Evolutionary conservation across 495 filamentous ascomycete species (phyloP).

Genomic region (Penicillium crystallinum): DNA sequence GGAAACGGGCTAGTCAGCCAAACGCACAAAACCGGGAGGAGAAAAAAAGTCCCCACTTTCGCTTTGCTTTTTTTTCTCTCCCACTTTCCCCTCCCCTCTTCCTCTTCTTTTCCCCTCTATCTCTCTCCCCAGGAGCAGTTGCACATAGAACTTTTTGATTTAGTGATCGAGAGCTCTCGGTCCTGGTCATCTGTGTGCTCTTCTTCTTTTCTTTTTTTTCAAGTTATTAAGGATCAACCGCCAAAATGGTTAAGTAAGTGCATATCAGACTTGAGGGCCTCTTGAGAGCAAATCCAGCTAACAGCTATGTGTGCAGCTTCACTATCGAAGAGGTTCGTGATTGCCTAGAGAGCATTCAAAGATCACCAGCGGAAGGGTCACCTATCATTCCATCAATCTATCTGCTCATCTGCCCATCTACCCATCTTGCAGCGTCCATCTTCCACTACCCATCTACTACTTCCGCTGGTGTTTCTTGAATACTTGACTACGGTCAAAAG

Average conservation of each 20-base stretch:
- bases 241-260: slow-evolving; percentile 99
- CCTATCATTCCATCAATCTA: too few relatives aligned
- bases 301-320: slow-evolving; percentile 63
- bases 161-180: slow-evolving; percentile 47
- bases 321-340: slow-evolving; percentile 84
- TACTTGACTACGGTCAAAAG: not conserved
- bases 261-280: slow-evolving; percentile 7
- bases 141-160: slow-evolving; percentile 41
- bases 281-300: slow-evolving; percentile 8
- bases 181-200: slow-evolving; percentile 44
- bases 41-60: slow-evolving; percentile 35
- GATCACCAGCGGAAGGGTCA: not conserved
- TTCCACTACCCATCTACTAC: not conserved
- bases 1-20: not conserved
- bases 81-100: slow-evolving; percentile 24
- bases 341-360: not conserved
- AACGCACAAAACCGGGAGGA: slow-evolving; percentile 26
- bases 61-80: slow-evolving; percentile 32
- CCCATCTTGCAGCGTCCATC: not conserved
- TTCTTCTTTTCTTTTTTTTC: slow-evolving; percentile 25
- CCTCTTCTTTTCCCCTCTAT: slow-evolving; percentile 24
- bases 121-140: slow-evolving; percentile 38
- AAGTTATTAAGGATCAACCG: slow-evolving; percentile 59
- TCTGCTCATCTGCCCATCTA: not conserved
- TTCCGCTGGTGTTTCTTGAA: not conserved